Evolutionary conservation across 257 asterid species (phyloP).

Genomic region (Scutellaria barbata): DNA sequence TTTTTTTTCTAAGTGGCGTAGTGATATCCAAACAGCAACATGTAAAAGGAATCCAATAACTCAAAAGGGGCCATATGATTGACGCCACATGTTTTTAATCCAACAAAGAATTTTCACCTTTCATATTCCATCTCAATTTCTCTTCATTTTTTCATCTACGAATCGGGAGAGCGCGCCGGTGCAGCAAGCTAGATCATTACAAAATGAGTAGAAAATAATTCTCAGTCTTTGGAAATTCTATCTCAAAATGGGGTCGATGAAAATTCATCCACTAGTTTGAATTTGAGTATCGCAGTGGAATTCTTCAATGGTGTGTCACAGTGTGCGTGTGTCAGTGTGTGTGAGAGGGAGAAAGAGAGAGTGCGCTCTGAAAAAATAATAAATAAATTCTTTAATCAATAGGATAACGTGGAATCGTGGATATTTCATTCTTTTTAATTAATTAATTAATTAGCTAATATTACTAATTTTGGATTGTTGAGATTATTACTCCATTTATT

Average conservation of each 20-base stretch:
- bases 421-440: too few relatives aligned
- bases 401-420: not conserved
- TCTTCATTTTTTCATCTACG: constrained; percentile 17
- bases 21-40: constrained; percentile 26
- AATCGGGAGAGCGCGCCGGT: constrained; percentile 6
- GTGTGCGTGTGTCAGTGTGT: not conserved
- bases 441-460: too few relatives aligned
- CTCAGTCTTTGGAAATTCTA: constrained; percentile 5
- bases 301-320: not conserved
- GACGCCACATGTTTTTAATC: constrained; percentile 24
- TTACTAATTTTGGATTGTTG: not conserved
- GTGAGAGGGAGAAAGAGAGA: not conserved
- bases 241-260: constrained; percentile 39
- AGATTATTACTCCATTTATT: not conserved
- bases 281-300: not conserved
- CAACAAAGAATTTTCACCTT: constrained; percentile 26
- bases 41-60: constrained; percentile 27
- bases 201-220: not conserved
- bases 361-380: not conserved
- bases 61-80: not conserved
- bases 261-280: constrained; percentile 10
- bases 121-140: constrained; percentile 27
- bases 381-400: not conserved
- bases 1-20: constrained; percentile 18
- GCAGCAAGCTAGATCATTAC: constrained; percentile 18